Base-by-base conservation (phyloP, 2,329 filamentous ascomycete genomes). In the Clonostachys chloroleuca region DNA sequence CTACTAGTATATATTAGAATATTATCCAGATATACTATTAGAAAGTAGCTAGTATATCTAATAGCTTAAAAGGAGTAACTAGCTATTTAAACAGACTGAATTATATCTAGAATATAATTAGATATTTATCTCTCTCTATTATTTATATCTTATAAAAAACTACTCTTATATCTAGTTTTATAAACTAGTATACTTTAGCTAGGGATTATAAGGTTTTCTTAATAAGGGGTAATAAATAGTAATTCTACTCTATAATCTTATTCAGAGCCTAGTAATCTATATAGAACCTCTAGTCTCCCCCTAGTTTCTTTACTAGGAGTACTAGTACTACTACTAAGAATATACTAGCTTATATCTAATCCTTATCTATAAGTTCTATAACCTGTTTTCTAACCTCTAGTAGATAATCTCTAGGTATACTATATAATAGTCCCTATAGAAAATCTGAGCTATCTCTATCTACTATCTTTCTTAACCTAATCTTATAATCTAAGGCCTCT, bases 341-440 rank as follows among this genome's bases (percentile, higher is more conserved):
- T 2, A 8, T 40, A 30, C 42, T 24, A n/a, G 8, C 9, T 34
- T 18, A 6, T 5, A 18, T 17, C 6, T 9, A 17, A 6, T 6
- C 6, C 5, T 40, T 20, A 24, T 46, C 40, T 41, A 41, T 46
- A 49, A 49, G 36, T 45, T 44, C 8, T 18, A 41, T 37, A 37
- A 37, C 5, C 16, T 37, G 9, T 12, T 37, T 37, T 6, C 9
- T 14, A 14, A 37, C 5, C 6, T 37, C 8, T 37, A 37, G 6
- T 37, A 37, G 8, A 12, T 37, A 37, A 9, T 37, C 16, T 14
- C 6, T 37, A 37, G 8, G n/a, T 37, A 37, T 37, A 37, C 8
- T 37, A 37, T 37, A 37, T 6, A 37, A 6, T 2, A 6, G 6
- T 13, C 36, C 36, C 9, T 37, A 37, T 7, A 37, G 36, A 6